Evolutionary conservation across 768 basidiomycete genomes (phyloP).

Genomic region (Cyclocybe aegerita): DNA sequence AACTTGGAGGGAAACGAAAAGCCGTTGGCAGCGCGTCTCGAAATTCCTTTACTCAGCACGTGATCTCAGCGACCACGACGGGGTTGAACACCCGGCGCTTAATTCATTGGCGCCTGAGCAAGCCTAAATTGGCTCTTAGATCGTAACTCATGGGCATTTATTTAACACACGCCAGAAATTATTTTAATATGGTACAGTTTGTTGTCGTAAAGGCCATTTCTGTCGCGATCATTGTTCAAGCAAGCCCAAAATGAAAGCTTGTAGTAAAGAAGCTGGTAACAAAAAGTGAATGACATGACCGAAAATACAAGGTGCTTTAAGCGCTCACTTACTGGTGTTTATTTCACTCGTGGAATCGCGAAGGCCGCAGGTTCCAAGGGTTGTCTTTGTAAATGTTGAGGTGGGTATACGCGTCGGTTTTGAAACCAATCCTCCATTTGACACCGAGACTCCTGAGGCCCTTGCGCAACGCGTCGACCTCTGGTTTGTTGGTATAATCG

Average conservation of each 20-base stretch:
- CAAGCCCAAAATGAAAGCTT: too few relatives aligned
- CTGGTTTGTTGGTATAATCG: slow-evolving; percentile 25
- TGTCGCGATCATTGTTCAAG: too few relatives aligned
- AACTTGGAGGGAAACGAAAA: not conserved
- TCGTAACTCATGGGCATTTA: too few relatives aligned
- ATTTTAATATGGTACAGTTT: too few relatives aligned
- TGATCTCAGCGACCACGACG: too few relatives aligned
- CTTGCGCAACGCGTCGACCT: slow-evolving; percentile 30
- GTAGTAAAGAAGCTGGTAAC: too few relatives aligned
- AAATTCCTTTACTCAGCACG: not conserved
- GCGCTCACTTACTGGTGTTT: not conserved
- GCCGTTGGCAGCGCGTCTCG: not conserved
- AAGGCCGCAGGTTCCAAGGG: slow-evolving; percentile 33
- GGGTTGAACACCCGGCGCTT: too few relatives aligned
- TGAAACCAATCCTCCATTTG: slow-evolving; percentile 37
- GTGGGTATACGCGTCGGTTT: slow-evolving; percentile 38
- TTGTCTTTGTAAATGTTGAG: slow-evolving; percentile 37
- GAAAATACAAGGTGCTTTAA: not conserved
- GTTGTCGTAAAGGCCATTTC: too few relatives aligned
- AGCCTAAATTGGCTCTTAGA: too few relatives aligned
- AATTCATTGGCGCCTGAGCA: too few relatives aligned
- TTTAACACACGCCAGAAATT: too few relatives aligned
- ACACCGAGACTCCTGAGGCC: slow-evolving; percentile 31
- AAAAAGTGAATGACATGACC: too few relatives aligned
- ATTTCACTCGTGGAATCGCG: slow-evolving; percentile 24